Evolutionary conservation across 2,329 filamentous ascomycete species (phyloP), one percentile per base, ranked within the genome.

Genomic region (Alternaria rosae): DNA sequence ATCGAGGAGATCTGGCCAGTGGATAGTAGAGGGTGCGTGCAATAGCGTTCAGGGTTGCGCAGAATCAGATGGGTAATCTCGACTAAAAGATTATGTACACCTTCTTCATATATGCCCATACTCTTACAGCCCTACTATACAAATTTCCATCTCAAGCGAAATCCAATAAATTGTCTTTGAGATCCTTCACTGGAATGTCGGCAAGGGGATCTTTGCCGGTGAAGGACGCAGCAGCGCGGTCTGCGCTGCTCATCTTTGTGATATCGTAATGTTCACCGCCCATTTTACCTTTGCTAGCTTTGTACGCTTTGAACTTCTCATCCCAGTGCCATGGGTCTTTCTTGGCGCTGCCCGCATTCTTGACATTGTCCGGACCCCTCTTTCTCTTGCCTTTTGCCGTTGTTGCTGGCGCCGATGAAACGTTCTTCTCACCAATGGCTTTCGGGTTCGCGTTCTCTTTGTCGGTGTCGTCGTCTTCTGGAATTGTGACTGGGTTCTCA

Each of bases 1-100:
- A 79, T 86, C 62, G 80, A 85, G 65, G 84, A 85, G 66, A 84
- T 85, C 21, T 86, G 84, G 84, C 68, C 77, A 0, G 84, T 86
- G 6, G 84, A 84, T 71, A 79, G 82, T 2, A 78, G 84, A 51
- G 84, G 84, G 4, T 85, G 81, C 69, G 84, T 86, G 21, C 84
- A 86, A 68, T 86, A 57, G 25, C 21, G 21, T 15, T 17, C 6
- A 15, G 12, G 6, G 11, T 13, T 17, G 9, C 20, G 15, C 4
- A 28, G 8, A 11, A 5, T 9, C n/a, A 21, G 7, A 23, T 28
- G n/a, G 10, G 28, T 21, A 10, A 42, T 17, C 13, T 17, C 10
- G 15, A 26, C 45, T 13, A 17, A 30, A 3, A 28, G 21, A 30
- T 30, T 5, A 25, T 17, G 25, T 28, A 43, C 20, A 47, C 17